These are phyloP conservation scores for Dryas octopetala DNA, from an alignment of 306 rosid species.

Conservation along the genomic window DNA sequence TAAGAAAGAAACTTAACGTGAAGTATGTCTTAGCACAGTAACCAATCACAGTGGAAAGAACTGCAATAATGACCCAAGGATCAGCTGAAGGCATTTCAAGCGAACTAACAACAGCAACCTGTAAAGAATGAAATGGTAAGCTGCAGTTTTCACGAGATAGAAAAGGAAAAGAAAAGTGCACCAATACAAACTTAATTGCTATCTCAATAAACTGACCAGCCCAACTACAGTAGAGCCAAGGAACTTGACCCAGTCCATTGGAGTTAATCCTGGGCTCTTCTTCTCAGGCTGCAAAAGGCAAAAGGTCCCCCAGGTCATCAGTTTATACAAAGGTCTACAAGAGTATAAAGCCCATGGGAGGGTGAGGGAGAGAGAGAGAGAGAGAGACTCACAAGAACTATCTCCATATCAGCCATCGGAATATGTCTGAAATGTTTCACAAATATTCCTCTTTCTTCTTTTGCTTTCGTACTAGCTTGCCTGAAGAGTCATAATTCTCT, in stretches of 20 bases:
- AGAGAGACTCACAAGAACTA: slow-evolving; percentile 77
- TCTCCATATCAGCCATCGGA: slow-evolving; percentile 99
- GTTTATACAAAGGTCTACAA: slow-evolving; percentile 9
- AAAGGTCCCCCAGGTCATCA: slow-evolving; percentile 33
- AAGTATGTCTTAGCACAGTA: slow-evolving; percentile 93
- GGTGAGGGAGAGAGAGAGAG: not conserved
- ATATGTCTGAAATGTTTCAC: slow-evolving; percentile 88
- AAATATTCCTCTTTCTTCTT: slow-evolving; percentile 67
- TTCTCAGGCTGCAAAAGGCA: slow-evolving; percentile 79
- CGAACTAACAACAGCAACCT: slow-evolving; percentile 90
- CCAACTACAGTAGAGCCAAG: slow-evolving; percentile 91
- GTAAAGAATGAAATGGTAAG: slow-evolving; percentile 28
- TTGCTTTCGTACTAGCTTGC: slow-evolving; percentile 52
- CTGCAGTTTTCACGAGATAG: slow-evolving; percentile 22
- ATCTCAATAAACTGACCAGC: slow-evolving; percentile 57
- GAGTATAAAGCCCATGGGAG: not conserved
- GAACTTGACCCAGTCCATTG: slow-evolving; percentile 99
- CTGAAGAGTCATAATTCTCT: slow-evolving; percentile 49
- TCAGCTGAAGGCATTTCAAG: slow-evolving; percentile 90
- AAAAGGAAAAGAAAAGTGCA: not conserved
- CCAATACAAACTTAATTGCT: slow-evolving; percentile 12
- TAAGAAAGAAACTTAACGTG: slow-evolving; percentile 60
- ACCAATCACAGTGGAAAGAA: slow-evolving; percentile 86
- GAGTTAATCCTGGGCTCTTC: slow-evolving; percentile 98
- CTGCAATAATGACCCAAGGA: slow-evolving; percentile 76